phyloP scores from a whole-genome alignment of 1,284 basidiomycete genomes.

The Kalmanozyma brasiliensis region DNA sequence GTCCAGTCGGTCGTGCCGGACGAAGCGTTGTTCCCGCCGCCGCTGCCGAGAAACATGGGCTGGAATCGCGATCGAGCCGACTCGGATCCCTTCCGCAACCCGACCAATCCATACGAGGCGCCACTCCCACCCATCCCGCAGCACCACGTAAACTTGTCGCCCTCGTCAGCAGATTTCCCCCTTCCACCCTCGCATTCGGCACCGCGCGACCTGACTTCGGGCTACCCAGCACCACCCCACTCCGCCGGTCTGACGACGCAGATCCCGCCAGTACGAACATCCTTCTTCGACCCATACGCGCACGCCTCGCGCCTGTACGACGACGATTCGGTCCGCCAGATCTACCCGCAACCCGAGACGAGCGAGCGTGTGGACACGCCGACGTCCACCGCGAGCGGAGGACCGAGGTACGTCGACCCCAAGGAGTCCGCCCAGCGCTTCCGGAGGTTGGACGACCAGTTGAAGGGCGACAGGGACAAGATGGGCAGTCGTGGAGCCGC shows the following conservation, averaged over 20 bases:
- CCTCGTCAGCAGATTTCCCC: constrained; percentile 1
- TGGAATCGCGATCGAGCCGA: constrained; percentile 24
- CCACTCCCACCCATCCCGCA: neutral
- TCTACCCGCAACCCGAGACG: constrained; percentile 2
- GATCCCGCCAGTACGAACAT: constrained; percentile 8
- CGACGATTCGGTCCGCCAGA: constrained; percentile 8
- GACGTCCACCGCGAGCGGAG: constrained; percentile 13
- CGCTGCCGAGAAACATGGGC: constrained; percentile 25
- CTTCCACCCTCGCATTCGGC: constrained; percentile 17
- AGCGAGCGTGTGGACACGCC: constrained; percentile 11
- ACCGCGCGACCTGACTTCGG: constrained; percentile 28
- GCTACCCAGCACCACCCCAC: too few species aligned
- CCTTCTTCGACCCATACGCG: constrained; percentile 36
- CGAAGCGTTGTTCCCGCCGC: constrained; percentile 48
- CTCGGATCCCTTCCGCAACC: constrained; percentile 37
- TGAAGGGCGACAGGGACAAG: constrained; percentile 31
- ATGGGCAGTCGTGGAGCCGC: constrained; percentile 19
- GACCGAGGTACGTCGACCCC: constrained; percentile 33
- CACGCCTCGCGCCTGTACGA: constrained; percentile 34
- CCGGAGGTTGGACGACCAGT: constrained; percentile 30
- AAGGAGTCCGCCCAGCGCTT: constrained; percentile 31
- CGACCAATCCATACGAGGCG: constrained; percentile 7
- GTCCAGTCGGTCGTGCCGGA: constrained; percentile 49
- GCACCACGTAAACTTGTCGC: neutral
- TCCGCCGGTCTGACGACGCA: too few species aligned